phyloP scores from a whole-genome alignment of 495 filamentous ascomycete genomes.

The Penicillium bialowiezense region DNA sequence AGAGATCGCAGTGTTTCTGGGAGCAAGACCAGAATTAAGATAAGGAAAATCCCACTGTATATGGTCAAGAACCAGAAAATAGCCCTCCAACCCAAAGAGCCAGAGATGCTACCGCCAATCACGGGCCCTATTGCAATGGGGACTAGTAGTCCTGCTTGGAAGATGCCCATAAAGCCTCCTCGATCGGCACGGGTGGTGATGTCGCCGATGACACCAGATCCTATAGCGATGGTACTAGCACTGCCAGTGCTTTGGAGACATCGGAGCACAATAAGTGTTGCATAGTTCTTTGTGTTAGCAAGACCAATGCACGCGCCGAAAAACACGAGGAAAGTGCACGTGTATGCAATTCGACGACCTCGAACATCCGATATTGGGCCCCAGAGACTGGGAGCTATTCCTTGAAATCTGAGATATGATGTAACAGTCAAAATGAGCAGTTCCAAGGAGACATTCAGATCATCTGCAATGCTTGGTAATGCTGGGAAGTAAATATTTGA shows the following conservation, averaged over 20 bases:
- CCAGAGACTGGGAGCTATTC: slow-evolving; percentile 41
- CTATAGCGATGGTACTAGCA: slow-evolving; percentile 53
- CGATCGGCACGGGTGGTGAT: slow-evolving; percentile 52
- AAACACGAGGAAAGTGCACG: slow-evolving; percentile 45
- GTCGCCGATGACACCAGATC: slow-evolving; percentile 55
- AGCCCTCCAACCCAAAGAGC: slow-evolving; percentile 51
- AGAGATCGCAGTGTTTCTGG: too few relatives aligned
- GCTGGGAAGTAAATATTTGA: slow-evolving; percentile 48
- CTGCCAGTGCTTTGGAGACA: slow-evolving; percentile 51
- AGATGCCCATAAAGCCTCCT: slow-evolving; percentile 55
- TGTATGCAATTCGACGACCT: slow-evolving; percentile 47
- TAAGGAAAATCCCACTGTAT: slow-evolving; percentile 11
- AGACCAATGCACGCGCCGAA: slow-evolving; percentile 48
- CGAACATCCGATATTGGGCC: slow-evolving; percentile 47
- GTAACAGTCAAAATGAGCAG: slow-evolving; percentile 52
- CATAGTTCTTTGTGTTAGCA: slow-evolving; percentile 44
- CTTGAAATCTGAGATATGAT: slow-evolving; percentile 47
- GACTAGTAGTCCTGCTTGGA: slow-evolving; percentile 45
- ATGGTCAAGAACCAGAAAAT: slow-evolving; percentile 59
- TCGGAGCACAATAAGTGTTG: slow-evolving; percentile 44
- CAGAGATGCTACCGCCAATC: slow-evolving; percentile 51
- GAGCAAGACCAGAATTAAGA: not conserved
- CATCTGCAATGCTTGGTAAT: slow-evolving; percentile 40
- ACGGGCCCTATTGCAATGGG: slow-evolving; percentile 52
- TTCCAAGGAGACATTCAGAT: slow-evolving; percentile 40